phyloP scores from a whole-genome alignment of 1,284 basidiomycete species.

The Xerocomus alliaceus region DNA sequence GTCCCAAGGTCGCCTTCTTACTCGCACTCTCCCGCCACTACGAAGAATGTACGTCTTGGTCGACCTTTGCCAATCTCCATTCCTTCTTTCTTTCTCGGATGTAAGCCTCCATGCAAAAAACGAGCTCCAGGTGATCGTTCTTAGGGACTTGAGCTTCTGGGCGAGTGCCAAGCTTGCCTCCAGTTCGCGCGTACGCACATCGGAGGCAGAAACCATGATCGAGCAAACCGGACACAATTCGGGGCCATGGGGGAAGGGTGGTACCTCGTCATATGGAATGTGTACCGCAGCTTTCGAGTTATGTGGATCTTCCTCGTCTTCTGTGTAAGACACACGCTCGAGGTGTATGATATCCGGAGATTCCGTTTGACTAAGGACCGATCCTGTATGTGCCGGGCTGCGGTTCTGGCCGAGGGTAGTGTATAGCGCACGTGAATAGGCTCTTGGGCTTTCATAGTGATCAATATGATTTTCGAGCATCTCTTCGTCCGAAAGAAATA shows the following conservation, averaged over 20 bases:
- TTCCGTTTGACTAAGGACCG: constrained; percentile 35
- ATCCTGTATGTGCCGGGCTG: constrained; percentile 5
- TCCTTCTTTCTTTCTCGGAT: constrained; percentile 19
- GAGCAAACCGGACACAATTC: constrained; percentile 40
- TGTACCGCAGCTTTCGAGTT: background rate
- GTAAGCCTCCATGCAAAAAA: constrained; percentile 46
- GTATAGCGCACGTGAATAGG: constrained; percentile 25
- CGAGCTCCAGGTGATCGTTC: constrained; percentile 60
- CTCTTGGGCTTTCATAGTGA: constrained; percentile 43
- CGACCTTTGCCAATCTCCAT: constrained; percentile 33
- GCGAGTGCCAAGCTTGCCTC: constrained; percentile 53
- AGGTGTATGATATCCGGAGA: constrained; percentile 2
- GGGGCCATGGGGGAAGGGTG: constrained; percentile 40
- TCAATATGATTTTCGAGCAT: constrained; percentile 52
- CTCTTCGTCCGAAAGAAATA: constrained; percentile 59
- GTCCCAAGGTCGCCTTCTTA: constrained; percentile 49
- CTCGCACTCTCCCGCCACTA: constrained; percentile 46
- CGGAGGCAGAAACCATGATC: constrained; percentile 26
- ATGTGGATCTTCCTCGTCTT: constrained; percentile 26
- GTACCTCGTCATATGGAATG: constrained; percentile 20
- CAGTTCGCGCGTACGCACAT: constrained; percentile 51
- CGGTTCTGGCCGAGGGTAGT: constrained; percentile 12
- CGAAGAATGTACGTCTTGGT: constrained; percentile 49
- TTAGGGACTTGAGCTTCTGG: constrained; percentile 50
- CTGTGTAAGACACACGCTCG: constrained; percentile 31